Conservation (phyloP, 169 alveolate genomes). For the Perkinsus chesapeaki region DNA sequence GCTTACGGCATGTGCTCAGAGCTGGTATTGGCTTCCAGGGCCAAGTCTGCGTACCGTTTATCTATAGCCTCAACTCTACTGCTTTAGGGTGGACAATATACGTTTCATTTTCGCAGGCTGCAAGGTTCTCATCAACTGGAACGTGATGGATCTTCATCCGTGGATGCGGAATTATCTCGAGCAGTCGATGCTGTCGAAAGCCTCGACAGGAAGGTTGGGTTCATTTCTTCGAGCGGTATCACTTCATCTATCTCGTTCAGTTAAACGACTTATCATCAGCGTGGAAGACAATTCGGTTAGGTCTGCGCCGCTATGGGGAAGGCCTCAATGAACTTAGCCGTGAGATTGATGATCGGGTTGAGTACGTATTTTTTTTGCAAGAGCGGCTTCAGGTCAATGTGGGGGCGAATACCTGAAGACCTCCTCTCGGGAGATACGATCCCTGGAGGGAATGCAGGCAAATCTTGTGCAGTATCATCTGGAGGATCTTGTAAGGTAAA, state of each 20-base stretch:
- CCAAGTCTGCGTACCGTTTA: no score
- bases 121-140: no score
- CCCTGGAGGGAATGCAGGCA: background rate
- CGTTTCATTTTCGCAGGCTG: no score
- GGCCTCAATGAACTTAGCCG: background rate
- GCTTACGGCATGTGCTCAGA: no score
- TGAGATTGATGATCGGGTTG: background rate
- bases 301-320: background rate
- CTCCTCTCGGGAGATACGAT: background rate
- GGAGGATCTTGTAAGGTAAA: background rate
- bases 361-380: background rate
- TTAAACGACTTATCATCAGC: background rate
- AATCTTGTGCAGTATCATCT: background rate
- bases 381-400: background rate
- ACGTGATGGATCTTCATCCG: no score
- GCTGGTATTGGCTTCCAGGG: no score
- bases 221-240: background rate
- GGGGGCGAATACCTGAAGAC: background rate
- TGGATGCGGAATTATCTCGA: no score
- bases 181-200: no score
- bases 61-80: no score
- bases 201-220: background rate
- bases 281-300: background rate
- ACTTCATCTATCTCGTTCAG: background rate
- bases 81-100: no score